Percentiles rank a stretch among this genome's conserved stretches.
Evolutionary conservation across 129 eudicot genomes (phyloP).

Genomic region (Lonicera japonica): DNA sequence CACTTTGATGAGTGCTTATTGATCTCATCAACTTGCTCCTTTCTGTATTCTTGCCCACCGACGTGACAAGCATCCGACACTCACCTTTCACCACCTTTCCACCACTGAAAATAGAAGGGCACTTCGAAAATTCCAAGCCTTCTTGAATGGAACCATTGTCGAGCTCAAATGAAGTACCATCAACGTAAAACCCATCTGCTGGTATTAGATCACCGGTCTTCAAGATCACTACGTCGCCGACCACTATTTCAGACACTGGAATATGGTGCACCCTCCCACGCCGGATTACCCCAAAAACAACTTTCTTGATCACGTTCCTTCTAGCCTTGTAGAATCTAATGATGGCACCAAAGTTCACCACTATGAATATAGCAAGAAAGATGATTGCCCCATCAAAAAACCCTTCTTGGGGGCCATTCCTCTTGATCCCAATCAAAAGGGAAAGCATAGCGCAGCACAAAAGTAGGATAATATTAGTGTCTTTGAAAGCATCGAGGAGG

Average conservation of each 20-base stretch:
- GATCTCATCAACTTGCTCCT: constrained; percentile 18
- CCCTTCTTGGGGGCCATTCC: constrained; percentile 14
- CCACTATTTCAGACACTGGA: constrained; percentile 16
- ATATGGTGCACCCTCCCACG: constrained; percentile 2
- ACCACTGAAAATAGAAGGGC: constrained; percentile 11
- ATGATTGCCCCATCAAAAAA: constrained; percentile 16
- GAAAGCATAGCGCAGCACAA: constrained; percentile 23
- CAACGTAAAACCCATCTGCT: constrained; percentile 16
- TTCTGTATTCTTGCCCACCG: constrained; percentile 20
- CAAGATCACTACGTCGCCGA: constrained; percentile 18
- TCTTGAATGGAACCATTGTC: background rate
- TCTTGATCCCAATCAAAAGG: constrained; percentile 21
- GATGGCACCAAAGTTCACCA: constrained; percentile 6
- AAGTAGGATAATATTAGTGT: constrained; percentile 17
- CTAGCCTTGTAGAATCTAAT: constrained; percentile 10
- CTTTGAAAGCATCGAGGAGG: constrained; percentile 8
- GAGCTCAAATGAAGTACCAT: constrained; percentile 5
- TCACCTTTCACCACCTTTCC: constrained; percentile 17
- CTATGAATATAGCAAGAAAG: constrained; percentile 12
- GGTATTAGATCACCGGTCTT: constrained; percentile 9
- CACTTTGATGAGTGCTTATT: background rate
- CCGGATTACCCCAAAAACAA: background rate
- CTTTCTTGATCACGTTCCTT: background rate
- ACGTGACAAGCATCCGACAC: constrained; percentile 19
- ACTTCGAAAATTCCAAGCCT: background rate